Conservation (phyloP, 176 grass and related monocot genomes). For the Saccharum spontaneum region DNA sequence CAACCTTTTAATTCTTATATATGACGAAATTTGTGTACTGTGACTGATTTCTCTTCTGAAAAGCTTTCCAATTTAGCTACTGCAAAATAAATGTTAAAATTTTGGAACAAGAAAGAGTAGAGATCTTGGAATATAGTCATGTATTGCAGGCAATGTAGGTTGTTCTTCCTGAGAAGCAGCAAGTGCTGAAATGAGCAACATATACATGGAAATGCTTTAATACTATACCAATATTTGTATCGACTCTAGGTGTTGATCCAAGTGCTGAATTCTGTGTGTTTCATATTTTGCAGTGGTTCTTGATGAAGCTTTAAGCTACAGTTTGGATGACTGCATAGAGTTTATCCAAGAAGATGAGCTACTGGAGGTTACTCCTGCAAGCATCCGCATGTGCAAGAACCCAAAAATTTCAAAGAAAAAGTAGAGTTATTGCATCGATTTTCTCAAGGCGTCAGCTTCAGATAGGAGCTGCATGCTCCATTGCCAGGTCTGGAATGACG, state of each 20-base stretch:
- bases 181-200: neutral
- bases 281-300: constrained; percentile 74
- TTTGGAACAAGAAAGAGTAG: neutral
- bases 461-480: neutral
- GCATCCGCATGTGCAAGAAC: constrained; percentile 89
- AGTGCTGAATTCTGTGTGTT: constrained; percentile 27
- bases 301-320: constrained; percentile 75
- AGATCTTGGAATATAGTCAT: neutral
- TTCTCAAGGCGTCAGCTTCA: neutral
- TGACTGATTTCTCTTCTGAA: constrained; percentile 2
- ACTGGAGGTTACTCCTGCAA: constrained; percentile 83
- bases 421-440: neutral
- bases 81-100: neutral
- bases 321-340: constrained; percentile 98
- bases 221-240: neutral
- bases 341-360: constrained; percentile 96
- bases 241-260: neutral
- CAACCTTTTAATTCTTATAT: neutral
- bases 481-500: neutral
- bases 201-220: neutral
- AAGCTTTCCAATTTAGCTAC: neutral
- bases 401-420: constrained; percentile 76
- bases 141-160: neutral
- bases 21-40: neutral
- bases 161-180: neutral